These are phyloP conservation scores for Hirschioporus abietinus DNA, from an alignment of 768 basidiomycete species.

Conservation along the genomic window DNA sequence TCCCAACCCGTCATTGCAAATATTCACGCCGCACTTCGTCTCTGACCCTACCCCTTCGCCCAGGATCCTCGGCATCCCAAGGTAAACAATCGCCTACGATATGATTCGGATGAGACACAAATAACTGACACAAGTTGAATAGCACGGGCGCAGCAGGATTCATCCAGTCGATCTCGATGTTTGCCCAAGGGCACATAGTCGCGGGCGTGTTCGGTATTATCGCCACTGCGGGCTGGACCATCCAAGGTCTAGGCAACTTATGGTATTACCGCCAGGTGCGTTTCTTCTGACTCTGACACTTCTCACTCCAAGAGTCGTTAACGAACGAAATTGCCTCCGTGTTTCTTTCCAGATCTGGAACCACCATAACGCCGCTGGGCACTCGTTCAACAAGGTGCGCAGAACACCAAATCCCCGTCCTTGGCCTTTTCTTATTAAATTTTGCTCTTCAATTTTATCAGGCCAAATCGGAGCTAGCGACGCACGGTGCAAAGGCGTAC, in stretches of 20 bases:
- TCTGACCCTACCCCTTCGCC: constrained; percentile 18
- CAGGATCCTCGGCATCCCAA: constrained; percentile 92
- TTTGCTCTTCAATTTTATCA: constrained; percentile 24
- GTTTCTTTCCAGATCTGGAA: constrained; percentile 55
- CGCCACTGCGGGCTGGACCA: constrained; percentile 79
- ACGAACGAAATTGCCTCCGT: too few relatives aligned
- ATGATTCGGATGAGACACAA: constrained; percentile 20
- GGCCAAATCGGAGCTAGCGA: constrained; percentile 81
- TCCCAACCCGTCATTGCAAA: constrained; percentile 13
- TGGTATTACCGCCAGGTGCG: constrained; percentile 75
- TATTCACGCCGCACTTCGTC: constrained; percentile 21
- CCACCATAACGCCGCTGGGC: constrained; percentile 78
- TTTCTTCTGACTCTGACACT: constrained; percentile 13
- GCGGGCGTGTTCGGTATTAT: constrained; percentile 79
- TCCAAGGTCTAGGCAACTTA: constrained; percentile 80
- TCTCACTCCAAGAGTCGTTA: too few relatives aligned
- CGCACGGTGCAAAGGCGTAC: constrained; percentile 83
- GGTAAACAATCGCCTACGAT: constrained; percentile 35
- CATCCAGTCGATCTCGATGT: constrained; percentile 87
- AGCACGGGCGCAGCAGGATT: constrained; percentile 94
- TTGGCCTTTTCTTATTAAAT: constrained; percentile 14
- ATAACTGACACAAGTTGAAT: constrained; percentile 20
- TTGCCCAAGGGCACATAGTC: constrained; percentile 60
- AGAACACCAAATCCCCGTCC: too few relatives aligned
- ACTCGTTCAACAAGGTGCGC: constrained; percentile 81